Conservation (phyloP, 257 asterid genomes). For the Lantana camara region DNA sequence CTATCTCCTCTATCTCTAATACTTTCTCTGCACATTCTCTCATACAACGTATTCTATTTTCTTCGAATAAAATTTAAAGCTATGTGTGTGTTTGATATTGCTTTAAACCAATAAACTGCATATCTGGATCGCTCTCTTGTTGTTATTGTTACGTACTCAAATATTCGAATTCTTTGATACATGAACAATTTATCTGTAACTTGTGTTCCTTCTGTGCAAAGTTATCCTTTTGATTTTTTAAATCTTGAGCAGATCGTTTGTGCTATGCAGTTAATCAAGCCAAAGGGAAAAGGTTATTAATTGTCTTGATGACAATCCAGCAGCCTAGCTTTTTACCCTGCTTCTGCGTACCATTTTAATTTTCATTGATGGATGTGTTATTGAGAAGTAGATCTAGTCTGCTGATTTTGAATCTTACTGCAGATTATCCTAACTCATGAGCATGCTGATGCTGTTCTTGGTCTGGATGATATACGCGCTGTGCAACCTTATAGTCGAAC, state of each 20-base stretch:
- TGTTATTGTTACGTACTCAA: too few species aligned
- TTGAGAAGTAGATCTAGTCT: constrained; percentile 4
- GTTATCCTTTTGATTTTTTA: background rate
- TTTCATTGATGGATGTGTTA: constrained; percentile 14
- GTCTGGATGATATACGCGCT: constrained; percentile 88
- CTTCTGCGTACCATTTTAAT: constrained; percentile 6
- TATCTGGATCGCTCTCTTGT: too few species aligned
- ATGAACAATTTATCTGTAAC: too few species aligned
- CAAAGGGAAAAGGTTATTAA: constrained; percentile 7
- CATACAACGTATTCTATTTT: background rate
- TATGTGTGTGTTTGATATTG: background rate
- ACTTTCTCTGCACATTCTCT: background rate
- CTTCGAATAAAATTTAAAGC: background rate
- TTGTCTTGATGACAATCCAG: constrained; percentile 8
- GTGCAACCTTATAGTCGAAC: constrained; percentile 95
- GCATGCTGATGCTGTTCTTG: constrained; percentile 99
- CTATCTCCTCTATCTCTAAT: constrained; percentile 7
- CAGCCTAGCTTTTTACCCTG: background rate
- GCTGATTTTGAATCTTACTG: constrained; percentile 28
- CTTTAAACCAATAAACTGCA: background rate
- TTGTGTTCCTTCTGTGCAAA: too few species aligned
- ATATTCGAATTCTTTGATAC: too few species aligned
- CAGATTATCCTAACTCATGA: constrained; percentile 96
- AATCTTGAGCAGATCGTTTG: constrained; percentile 9
- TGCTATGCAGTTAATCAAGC: background rate